These are phyloP conservation scores for Ogataea methylovora DNA, from an alignment of 805 yeast species.

Conservation along the genomic window DNA sequence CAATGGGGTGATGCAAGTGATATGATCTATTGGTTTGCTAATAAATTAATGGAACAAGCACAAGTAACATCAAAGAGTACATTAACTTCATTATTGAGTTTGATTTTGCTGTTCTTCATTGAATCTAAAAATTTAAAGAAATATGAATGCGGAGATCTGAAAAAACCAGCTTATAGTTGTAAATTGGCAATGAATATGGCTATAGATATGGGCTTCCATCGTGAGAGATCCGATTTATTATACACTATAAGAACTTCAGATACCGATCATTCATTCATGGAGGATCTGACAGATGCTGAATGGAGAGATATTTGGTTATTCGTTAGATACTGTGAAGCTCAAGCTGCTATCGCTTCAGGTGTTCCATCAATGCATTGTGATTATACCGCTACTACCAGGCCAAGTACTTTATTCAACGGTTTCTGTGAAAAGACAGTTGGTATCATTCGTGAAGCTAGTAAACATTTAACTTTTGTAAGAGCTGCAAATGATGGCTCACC, in stretches of 20 bases:
- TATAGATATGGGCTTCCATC: constrained; percentile 13
- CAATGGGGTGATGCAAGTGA: constrained; percentile 8
- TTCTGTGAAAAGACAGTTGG: constrained; percentile 2
- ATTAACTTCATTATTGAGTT: constrained; percentile 12
- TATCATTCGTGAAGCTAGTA: constrained; percentile 7
- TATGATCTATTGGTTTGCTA: constrained; percentile 10
- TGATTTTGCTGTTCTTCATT: constrained; percentile 8
- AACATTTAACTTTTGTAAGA: constrained; percentile 2
- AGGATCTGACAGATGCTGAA: constrained; percentile 8
- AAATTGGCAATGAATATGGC: constrained; percentile 16
- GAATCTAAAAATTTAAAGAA: constrained; percentile 8
- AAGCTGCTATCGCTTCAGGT: constrained; percentile 16
- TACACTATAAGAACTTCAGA: not conserved
- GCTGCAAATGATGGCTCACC: not conserved
- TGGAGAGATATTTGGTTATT: constrained; percentile 11
- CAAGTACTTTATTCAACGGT: constrained; percentile 2
- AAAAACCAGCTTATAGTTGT: constrained; percentile 9
- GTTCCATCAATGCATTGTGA: constrained; percentile 8
- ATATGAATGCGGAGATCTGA: constrained; percentile 12
- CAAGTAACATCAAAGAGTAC: constrained; percentile 7
- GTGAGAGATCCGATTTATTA: not conserved
- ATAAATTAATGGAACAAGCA: constrained; percentile 11
- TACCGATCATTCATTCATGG: constrained; percentile 1
- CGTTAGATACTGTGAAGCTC: constrained; percentile 15
- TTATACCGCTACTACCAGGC: too few species aligned